These are phyloP conservation scores for Cornus suecica DNA, from an alignment of 148 eudicot species.

Conservation along the genomic window DNA sequence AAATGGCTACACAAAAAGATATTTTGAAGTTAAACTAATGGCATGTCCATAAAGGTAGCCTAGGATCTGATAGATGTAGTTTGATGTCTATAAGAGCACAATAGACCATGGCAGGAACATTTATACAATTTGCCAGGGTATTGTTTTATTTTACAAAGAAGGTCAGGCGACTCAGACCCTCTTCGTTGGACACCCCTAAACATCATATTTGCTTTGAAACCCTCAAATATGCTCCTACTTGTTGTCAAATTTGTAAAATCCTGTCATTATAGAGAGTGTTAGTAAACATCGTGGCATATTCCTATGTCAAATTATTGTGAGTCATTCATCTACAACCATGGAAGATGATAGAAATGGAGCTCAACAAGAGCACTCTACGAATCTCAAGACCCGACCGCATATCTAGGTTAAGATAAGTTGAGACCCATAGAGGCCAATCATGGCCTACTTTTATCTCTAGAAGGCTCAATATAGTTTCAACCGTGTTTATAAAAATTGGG, in stretches of 20 bases:
- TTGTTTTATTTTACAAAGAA: not conserved
- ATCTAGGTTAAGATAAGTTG: no score
- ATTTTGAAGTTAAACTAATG: not conserved
- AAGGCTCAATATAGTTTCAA: no score
- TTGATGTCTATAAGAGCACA: not conserved
- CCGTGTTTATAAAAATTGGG: no score
- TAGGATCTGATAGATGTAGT: not conserved
- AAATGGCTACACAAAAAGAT: not conserved
- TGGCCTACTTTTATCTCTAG: no score
- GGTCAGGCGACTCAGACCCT: not conserved
- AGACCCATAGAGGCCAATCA: no score
- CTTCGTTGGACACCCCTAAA: no score
- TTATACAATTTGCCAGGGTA: not conserved
- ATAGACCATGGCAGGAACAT: not conserved
- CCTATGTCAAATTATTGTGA: not conserved
- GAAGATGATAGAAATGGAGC: no score
- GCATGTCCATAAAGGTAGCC: not conserved
- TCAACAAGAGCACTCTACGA: no score
- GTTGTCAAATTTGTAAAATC: not conserved
- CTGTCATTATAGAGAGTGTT: not conserved
- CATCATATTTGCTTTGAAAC: not conserved
- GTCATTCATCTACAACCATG: no score
- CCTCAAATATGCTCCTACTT: not conserved
- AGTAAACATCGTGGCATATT: not conserved
- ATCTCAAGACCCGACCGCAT: no score